Base-by-base conservation (phyloP, 129 eudicot species). In the Oenanthe sinensis region DNA sequence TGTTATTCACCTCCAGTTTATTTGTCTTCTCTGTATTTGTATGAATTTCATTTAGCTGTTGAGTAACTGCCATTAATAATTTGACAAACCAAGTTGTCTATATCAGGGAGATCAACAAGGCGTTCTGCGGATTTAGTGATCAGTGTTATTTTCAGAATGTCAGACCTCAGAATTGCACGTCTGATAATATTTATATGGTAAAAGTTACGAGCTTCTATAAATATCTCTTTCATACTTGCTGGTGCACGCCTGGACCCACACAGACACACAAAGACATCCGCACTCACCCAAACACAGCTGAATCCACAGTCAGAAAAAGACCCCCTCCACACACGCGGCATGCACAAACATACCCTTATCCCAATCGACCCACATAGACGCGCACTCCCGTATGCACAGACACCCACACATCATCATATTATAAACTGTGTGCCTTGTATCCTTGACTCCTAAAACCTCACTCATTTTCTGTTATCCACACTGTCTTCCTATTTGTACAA, bases 101-200 rank as follows among this genome's bases (percentile, higher is more conserved):
- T 72, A 14, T 42, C 82, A 91, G 99, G 87, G 99, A 96, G 88
- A 81, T 87, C 46, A 96, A 92, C 82, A 96, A 96, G 88, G 97
- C 99, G 58, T 90, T 90, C 49, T 87, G 92, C 85, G 99, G 97
- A 82, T 96, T 96, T 79, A 55, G 83, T 58, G 88, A 90, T 82
- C 88, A 85, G 40, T 50, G 76, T 71, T 89, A 88, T 80, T 71
- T 44, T 82, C 84, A 85, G 78, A 15, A 82, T 75, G 63, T 80
- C 36, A 60, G 36, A 60, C 68, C 68, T 60, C 68, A 85, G 9
- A 46, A 33, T 28, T 80, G 81, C 77, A 76, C 72, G 30, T 79
- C 84, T 7, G 77, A 62, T 37, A 43, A 63, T 78, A 45, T 63
- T 71, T 24, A 62, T 80, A 47, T 76, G 88, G 92, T 88, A 46